Percentiles rank a stretch among this genome's conserved stretches.
Evolutionary conservation across 345 rosid genomes (phyloP).

Genomic region (Streptanthus diversifolius): DNA sequence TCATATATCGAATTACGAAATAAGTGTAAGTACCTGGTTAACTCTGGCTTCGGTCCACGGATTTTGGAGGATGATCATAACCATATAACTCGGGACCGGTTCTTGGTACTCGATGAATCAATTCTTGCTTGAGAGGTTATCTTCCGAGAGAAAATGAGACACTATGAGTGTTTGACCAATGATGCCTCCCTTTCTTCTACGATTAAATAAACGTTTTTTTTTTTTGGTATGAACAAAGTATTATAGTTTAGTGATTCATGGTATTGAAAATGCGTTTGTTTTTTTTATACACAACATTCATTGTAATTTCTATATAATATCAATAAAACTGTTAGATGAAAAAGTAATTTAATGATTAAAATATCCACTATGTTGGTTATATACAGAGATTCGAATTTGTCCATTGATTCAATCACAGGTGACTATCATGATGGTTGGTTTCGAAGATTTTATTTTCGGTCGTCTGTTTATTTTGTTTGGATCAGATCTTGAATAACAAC

Average conservation of each 20-base stretch:
- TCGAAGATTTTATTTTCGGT: too few species aligned
- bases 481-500: too few species aligned
- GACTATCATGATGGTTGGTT: too few species aligned
- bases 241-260: neutral
- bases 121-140: conserved; percentile 41
- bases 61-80: conserved; percentile 8
- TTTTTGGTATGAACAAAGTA: neutral
- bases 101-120: conserved; percentile 41
- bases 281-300: neutral
- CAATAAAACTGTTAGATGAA: too few species aligned
- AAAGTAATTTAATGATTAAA: too few species aligned
- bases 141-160: conserved; percentile 39
- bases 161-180: conserved; percentile 42
- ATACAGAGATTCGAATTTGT: too few species aligned
- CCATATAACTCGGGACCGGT: neutral
- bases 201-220: too few species aligned
- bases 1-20: conserved; percentile 15
- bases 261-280: neutral
- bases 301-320: too few species aligned
- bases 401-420: too few species aligned
- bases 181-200: conserved; percentile 40
- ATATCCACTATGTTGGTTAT: too few species aligned
- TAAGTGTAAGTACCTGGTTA: conserved; percentile 28
- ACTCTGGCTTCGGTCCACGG: conserved; percentile 42
- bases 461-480: too few species aligned